A percentile compares a stretch with the other conserved stretches of the same genome.
Conservation (phyloP, 2,329 filamentous ascomycete species). For the Verticillium albo-atrum region DNA sequence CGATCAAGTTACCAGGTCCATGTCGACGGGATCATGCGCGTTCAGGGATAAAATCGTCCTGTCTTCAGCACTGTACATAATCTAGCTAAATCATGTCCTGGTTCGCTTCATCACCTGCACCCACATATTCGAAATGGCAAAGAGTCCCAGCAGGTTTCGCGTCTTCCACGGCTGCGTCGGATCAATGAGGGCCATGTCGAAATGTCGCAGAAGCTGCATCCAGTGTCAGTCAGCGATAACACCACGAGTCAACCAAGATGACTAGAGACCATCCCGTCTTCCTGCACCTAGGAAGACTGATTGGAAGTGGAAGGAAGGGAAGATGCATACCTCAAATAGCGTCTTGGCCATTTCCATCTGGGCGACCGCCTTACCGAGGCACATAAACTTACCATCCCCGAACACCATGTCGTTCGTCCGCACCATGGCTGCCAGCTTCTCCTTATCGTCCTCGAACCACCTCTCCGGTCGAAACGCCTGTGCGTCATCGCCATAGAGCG, state of each 20-base stretch:
- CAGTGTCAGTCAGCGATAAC: neutral
- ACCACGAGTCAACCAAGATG: neutral
- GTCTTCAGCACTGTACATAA: neutral
- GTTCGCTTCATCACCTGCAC: conserved; percentile 21
- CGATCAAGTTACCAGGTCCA: too few relatives aligned
- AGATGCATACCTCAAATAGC: conserved; percentile 29
- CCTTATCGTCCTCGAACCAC: conserved; percentile 41
- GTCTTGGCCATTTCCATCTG: conserved; percentile 7
- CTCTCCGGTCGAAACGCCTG: conserved; percentile 54
- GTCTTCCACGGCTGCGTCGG: conserved; percentile 20
- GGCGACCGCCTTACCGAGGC: conserved; percentile 9
- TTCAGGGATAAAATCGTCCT: neutral
- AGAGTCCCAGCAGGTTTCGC: conserved; percentile 20
- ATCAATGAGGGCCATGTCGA: conserved; percentile 21
- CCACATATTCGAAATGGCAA: conserved; percentile 26
- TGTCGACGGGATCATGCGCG: too few relatives aligned
- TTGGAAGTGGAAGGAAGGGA: neutral
- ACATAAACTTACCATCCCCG: conserved; percentile 9
- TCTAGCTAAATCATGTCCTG: neutral
- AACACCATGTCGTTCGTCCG: conserved; percentile 8
- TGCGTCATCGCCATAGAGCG: conserved; percentile 53
- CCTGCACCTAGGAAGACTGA: neutral
- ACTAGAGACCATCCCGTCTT: neutral
- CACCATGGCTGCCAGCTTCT: conserved; percentile 5
- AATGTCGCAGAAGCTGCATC: conserved; percentile 21